Percentiles rank a stretch among this genome's conserved stretches.
Evolutionary conservation across 768 basidiomycete species (phyloP).

Genomic region (Naganishia kalamii): DNA sequence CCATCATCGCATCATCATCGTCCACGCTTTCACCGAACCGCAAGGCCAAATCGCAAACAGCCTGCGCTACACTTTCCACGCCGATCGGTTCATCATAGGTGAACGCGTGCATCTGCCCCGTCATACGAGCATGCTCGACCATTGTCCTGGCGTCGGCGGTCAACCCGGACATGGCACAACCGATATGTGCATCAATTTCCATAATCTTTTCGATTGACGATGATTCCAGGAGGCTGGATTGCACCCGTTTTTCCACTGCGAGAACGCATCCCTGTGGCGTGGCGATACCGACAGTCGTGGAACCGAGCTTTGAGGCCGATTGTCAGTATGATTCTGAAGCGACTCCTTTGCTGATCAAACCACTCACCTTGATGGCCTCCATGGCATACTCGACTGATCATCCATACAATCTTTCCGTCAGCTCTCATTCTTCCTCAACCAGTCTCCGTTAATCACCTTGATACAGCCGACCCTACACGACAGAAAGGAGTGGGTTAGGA

Average conservation of each 20-base stretch:
- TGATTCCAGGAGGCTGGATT: slow-evolving; percentile 89
- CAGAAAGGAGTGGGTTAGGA: no score
- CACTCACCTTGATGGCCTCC: slow-evolving; percentile 69
- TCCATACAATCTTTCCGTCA: background rate
- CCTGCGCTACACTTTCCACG: slow-evolving; percentile 96
- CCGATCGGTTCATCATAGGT: slow-evolving; percentile 95
- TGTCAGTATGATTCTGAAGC: background rate
- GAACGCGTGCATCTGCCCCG: slow-evolving; percentile 73
- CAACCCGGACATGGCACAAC: slow-evolving; percentile 91
- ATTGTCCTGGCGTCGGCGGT: slow-evolving; percentile 98
- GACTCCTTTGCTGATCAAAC: slow-evolving; percentile 52
- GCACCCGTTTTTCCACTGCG: slow-evolving; percentile 96
- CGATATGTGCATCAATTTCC: slow-evolving; percentile 96
- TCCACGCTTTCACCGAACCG: slow-evolving; percentile 98
- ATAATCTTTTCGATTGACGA: slow-evolving; percentile 98
- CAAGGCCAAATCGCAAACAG: slow-evolving; percentile 92
- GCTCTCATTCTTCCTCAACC: background rate
- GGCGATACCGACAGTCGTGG: slow-evolving; percentile 91
- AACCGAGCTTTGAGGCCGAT: slow-evolving; percentile 66
- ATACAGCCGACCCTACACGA: slow-evolving; percentile 75
- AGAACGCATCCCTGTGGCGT: slow-evolving; percentile 86
- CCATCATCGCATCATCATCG: slow-evolving; percentile 98
- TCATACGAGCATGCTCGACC: slow-evolving; percentile 98
- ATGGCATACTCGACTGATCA: slow-evolving; percentile 93
- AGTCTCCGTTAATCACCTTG: slow-evolving; percentile 60